Percentiles rank a stretch among this genome's conserved stretches.
phyloP scores from a whole-genome alignment of 257 asterid species.

The Solanum dulcamara region DNA sequence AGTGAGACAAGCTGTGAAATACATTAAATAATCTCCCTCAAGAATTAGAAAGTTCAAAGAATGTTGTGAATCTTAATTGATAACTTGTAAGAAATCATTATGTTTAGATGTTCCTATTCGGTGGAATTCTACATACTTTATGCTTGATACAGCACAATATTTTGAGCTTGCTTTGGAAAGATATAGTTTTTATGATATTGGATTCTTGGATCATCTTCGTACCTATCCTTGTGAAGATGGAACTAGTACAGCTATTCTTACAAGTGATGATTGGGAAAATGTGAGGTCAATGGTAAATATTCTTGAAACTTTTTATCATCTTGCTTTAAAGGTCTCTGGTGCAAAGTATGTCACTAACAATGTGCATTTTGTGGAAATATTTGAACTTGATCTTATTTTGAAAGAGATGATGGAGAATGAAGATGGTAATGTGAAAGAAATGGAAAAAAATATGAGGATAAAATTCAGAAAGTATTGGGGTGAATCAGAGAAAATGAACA shows the following conservation, averaged over 20 bases:
- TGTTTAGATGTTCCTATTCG: no score
- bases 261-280: neutral
- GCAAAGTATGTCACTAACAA: neutral
- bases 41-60: no score
- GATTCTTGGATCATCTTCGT: neutral
- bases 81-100: no score
- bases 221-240: neutral
- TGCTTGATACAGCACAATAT: neutral
- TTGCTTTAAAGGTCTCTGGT: neutral
- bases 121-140: neutral
- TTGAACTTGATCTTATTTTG: neutral
- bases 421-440: neutral
- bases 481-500: neutral
- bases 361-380: neutral
- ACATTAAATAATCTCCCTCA: no score
- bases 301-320: neutral
- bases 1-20: no score
- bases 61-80: no score
- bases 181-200: neutral
- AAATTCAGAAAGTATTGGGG: neutral
- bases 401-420: neutral
- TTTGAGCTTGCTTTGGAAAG: neutral
- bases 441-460: neutral
- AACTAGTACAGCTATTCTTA: neutral
- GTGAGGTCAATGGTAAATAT: neutral